Conservation (phyloP, 2,329 filamentous ascomycete species). For the Cordyceps javanica region DNA sequence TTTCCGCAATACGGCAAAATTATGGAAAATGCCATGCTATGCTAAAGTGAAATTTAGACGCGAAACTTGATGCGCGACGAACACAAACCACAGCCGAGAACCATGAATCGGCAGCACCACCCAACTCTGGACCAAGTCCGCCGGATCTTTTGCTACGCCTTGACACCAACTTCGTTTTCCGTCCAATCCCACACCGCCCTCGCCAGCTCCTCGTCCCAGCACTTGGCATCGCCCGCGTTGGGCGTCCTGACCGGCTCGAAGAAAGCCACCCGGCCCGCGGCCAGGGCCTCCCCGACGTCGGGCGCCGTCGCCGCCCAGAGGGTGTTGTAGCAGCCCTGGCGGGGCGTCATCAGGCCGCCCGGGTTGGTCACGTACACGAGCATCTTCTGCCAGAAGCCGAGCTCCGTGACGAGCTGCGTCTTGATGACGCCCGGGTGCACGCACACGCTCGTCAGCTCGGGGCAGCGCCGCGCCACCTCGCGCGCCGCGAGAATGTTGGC, state of each 20-base stretch:
- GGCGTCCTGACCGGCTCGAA: conserved; percentile 24
- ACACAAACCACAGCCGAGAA: background rate
- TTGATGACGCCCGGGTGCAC: conserved; percentile 42
- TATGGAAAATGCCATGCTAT: background rate
- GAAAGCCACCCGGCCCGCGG: conserved; percentile 17
- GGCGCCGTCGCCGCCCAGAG: conserved; percentile 26
- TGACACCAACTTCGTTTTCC: conserved; percentile 16
- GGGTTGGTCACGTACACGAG: conserved; percentile 21
- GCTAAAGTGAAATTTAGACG: background rate
- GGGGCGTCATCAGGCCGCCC: conserved; percentile 18
- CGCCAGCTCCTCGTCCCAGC: conserved; percentile 24
- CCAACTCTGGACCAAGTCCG: background rate
- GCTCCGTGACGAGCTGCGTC: conserved; percentile 22
- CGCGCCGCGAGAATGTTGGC: conserved; percentile 42
- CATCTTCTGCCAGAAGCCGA: conserved; percentile 21
- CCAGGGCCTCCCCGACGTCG: conserved; percentile 16
- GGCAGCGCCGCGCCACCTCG: conserved; percentile 38
- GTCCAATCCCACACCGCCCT: conserved; percentile 35
- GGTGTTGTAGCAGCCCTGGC: conserved; percentile 26
- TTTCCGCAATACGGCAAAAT: background rate
- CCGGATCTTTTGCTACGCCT: background rate
- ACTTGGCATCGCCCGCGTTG: conserved; percentile 18
- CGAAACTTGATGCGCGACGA: background rate
- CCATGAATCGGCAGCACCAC: background rate
- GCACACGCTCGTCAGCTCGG: conserved; percentile 35